A percentile compares a stretch with the other conserved stretches of the same genome.
Conservation (phyloP, 495 filamentous ascomycete genomes). For the Melanomma pulvis-pyrius region DNA sequence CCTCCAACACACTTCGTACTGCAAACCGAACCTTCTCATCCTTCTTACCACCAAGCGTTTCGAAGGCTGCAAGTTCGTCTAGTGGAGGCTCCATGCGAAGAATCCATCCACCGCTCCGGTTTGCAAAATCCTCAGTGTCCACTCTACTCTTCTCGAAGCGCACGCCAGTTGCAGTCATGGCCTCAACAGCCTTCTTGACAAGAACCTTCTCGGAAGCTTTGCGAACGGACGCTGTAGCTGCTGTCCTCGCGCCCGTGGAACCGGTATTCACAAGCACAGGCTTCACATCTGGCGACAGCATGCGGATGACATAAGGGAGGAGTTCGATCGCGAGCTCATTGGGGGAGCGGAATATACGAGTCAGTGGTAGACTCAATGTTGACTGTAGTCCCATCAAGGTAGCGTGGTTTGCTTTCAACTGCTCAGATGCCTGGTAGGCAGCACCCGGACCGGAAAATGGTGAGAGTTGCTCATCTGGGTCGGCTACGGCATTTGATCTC, state of each 20-base stretch:
- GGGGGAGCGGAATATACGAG: slow-evolving; percentile 73
- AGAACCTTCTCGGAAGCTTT: slow-evolving; percentile 80
- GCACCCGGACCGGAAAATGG: slow-evolving; percentile 79
- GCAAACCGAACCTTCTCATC: slow-evolving; percentile 74
- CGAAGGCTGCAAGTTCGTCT: slow-evolving; percentile 61
- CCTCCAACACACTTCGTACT: slow-evolving; percentile 87
- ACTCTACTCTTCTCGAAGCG: slow-evolving; percentile 80
- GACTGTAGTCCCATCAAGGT: slow-evolving; percentile 58
- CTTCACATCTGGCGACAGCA: slow-evolving; percentile 86
- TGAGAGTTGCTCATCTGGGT: slow-evolving; percentile 54
- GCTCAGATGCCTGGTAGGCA: slow-evolving; percentile 76
- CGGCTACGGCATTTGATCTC: slow-evolving; percentile 42
- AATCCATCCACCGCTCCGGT: slow-evolving; percentile 62
- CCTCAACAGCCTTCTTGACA: slow-evolving; percentile 74
- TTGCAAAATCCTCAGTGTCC: slow-evolving; percentile 58
- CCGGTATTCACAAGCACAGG: slow-evolving; percentile 71
- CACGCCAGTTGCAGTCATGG: slow-evolving; percentile 78
- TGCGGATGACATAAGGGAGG: slow-evolving; percentile 76
- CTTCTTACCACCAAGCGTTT: slow-evolving; percentile 51
- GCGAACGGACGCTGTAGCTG: slow-evolving; percentile 78
- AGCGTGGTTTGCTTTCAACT: slow-evolving; percentile 67
- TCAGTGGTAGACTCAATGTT: slow-evolving; percentile 60
- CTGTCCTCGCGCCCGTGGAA: slow-evolving; percentile 58
- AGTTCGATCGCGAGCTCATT: slow-evolving; percentile 78
- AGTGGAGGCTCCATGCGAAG: slow-evolving; percentile 94